Evolutionary conservation across 352 stramenopile genomes (phyloP).

Genomic region (Phytophthora europaea): DNA sequence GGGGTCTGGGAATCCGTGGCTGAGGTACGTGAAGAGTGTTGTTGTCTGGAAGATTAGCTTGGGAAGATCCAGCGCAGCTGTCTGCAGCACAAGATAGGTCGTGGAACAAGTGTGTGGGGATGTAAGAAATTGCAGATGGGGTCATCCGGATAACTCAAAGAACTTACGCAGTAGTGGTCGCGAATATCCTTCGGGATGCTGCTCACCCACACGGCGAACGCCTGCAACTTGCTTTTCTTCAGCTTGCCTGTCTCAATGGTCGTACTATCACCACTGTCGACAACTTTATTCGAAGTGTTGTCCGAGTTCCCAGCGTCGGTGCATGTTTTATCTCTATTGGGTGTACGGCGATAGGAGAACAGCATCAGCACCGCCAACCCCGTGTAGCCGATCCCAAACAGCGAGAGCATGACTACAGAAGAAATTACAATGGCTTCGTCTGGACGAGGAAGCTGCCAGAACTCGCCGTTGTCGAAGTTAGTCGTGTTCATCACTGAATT

Average conservation of each 20-base stretch:
- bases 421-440: conserved; percentile 30
- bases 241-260: background rate
- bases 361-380: conserved; percentile 47
- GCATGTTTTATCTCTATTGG: background rate
- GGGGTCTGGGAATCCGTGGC: conserved; percentile 51
- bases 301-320: background rate
- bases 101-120: background rate
- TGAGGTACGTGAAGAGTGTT: conserved; percentile 53
- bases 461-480: conserved; percentile 55
- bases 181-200: conserved; percentile 28
- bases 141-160: background rate
- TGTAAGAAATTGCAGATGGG: no score
- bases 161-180: conserved; percentile 37
- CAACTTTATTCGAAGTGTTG: background rate
- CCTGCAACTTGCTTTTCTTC: background rate
- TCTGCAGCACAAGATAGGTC: conserved; percentile 30
- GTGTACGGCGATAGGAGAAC: conserved; percentile 20
- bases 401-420: conserved; percentile 34
- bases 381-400: conserved; percentile 49
- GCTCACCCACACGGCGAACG: conserved; percentile 8
- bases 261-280: background rate
- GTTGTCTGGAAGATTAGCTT: conserved; percentile 64
- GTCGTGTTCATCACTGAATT: conserved; percentile 54
- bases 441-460: conserved; percentile 51
- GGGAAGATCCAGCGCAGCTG: conserved; percentile 49